Conservation (phyloP, 768 basidiomycete species). For the Boletus rubropictus region DNA sequence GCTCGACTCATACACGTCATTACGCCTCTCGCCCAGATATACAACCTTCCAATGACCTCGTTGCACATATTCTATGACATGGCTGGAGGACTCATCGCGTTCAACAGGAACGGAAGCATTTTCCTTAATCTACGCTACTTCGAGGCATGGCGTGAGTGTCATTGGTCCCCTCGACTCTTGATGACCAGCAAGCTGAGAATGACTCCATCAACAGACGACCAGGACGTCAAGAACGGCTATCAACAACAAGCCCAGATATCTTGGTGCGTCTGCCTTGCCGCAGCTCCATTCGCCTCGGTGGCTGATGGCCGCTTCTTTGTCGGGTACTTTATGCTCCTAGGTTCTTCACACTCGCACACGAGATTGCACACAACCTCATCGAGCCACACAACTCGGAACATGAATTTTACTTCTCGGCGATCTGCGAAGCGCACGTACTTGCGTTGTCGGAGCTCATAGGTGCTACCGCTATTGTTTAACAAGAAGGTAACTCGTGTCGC, state of each 20-base stretch:
- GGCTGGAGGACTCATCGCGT: slow-evolving; percentile 80
- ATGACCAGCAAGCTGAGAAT: background rate
- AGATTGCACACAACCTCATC: slow-evolving; percentile 89
- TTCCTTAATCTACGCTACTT: slow-evolving; percentile 87
- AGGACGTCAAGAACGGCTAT: slow-evolving; percentile 50
- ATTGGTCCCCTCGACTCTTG: background rate
- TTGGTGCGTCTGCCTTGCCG: slow-evolving; percentile 44
- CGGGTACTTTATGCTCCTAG: slow-evolving; percentile 19
- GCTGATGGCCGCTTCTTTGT: background rate
- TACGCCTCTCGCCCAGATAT: slow-evolving; percentile 59
- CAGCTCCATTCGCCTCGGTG: background rate
- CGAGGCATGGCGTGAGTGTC: slow-evolving; percentile 77
- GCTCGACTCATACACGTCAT: slow-evolving; percentile 72
- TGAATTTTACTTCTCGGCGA: slow-evolving; percentile 90
- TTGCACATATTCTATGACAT: slow-evolving; percentile 86
- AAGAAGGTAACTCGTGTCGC: background rate
- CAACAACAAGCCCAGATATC: slow-evolving; percentile 67
- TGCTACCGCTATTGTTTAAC: background rate
- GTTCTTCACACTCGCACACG: slow-evolving; percentile 91
- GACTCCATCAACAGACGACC: slow-evolving; percentile 50
- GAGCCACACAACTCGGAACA: slow-evolving; percentile 86
- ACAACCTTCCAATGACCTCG: slow-evolving; percentile 64
- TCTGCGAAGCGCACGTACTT: slow-evolving; percentile 65
- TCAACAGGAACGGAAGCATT: slow-evolving; percentile 84
- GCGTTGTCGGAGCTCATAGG: slow-evolving; percentile 34